Evolutionary conservation across 2,329 filamentous ascomycete genomes (phyloP).

Genomic region (Biscogniauxia marginata): DNA sequence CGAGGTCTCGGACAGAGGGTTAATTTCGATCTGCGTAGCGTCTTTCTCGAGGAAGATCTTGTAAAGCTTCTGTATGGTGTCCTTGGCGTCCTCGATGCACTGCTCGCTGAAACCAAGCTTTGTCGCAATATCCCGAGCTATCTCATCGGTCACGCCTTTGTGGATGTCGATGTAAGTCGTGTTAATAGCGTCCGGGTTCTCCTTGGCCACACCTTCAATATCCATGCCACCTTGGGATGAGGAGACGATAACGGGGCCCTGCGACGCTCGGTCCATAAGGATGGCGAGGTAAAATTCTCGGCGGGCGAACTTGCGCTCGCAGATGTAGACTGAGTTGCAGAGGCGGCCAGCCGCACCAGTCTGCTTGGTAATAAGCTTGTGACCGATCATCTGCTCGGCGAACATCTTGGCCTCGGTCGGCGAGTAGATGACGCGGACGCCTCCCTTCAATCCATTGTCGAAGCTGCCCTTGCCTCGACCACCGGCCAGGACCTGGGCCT

Average conservation of each 20-base stretch:
- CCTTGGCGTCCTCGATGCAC: conserved; percentile 92
- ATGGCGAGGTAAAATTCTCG: conserved; percentile 99
- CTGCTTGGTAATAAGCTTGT: conserved; percentile 99
- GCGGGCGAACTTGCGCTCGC: conserved; percentile 98
- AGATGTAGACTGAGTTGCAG: conserved; percentile 98
- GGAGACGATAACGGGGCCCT: conserved; percentile 92
- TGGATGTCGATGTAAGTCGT: conserved; percentile 95
- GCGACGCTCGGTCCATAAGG: conserved; percentile 92
- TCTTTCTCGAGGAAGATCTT: conserved; percentile 98
- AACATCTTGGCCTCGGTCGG: conserved; percentile 96
- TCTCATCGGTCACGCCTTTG: conserved; percentile 90
- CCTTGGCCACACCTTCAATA: conserved; percentile 97
- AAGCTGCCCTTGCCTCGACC: conserved; percentile 97
- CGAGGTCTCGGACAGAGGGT: conserved; percentile 95
- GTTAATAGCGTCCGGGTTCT: conserved; percentile 92
- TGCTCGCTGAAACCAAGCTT: conserved; percentile 97
- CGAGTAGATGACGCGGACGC: conserved; percentile 98
- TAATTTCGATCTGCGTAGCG: conserved; percentile 99
- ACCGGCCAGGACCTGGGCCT: conserved; percentile 97
- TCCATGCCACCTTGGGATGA: conserved; percentile 99
- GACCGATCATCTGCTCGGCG: conserved; percentile 98
- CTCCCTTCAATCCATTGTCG: conserved; percentile 97
- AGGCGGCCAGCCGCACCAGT: conserved; percentile 89
- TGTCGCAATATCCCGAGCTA: conserved; percentile 83
- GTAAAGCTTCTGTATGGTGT: conserved; percentile 98